Base-by-base conservation (phyloP, 441 rosid genomes). In the Sinapis alba region DNA sequence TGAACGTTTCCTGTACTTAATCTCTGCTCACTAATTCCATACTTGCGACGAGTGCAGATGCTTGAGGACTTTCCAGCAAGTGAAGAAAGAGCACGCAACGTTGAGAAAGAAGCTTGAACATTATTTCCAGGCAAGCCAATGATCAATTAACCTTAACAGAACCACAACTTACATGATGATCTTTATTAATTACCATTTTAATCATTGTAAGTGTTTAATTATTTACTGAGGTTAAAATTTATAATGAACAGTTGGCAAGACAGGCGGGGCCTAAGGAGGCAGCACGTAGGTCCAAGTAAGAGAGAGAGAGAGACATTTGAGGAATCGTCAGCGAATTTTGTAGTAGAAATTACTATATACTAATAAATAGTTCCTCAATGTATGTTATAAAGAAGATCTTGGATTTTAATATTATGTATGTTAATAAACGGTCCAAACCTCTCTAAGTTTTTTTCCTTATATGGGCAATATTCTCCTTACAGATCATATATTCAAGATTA, bases 61-160 rank as follows among this genome's bases (percentile, higher is more conserved):
- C 82, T 65, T 76, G 71, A 92, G 83, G 90, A 83, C 86, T 23
- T 94, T 92, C 82, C 97, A 92, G 47, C 97, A 88, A 82, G 80
- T 90, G 82, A 92, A 90, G 82, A 94, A 82, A 79, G 99, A 94
- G 83, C 86, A 94, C 74, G 75, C 96, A 69, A 83, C 90, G 1
- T 84, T 94, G 71, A 89, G 75, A 79, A 89, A 71, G 92, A 94
- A 88, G 78, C 93, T 94, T 71, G 98, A 90, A 83, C 73, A 90
- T 78, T 92, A 92, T 73, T 94, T 92, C 76, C 97, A 92, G 98
- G 98, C 9, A 73, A 78, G 78, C 47, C 11, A 54, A 45, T 50
- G 7, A 60, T 66, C 23, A 36, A 8, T 47, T 43, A 57, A 16
- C 27, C 64, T 66, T 51, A 15, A 51, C 23, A 36, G 3, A 36